These are phyloP conservation scores for Lasiosphaeria miniovina DNA, from an alignment of 495 filamentous ascomycete genomes.

Conservation along the genomic window DNA sequence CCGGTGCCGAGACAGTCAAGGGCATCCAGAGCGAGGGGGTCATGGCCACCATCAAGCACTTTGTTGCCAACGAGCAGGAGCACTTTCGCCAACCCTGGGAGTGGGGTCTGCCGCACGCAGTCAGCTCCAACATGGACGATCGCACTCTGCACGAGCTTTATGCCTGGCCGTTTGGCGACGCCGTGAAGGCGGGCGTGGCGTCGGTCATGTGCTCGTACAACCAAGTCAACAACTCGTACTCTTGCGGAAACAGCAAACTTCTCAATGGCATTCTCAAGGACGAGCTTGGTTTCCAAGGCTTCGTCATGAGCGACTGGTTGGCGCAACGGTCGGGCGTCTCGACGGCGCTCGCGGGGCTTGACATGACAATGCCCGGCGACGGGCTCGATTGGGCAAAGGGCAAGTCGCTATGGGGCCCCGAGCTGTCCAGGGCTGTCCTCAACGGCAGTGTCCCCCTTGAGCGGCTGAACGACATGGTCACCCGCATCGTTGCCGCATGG, in stretches of 20 bases:
- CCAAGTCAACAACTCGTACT: constrained; percentile 85
- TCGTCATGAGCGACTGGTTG: constrained; percentile 91
- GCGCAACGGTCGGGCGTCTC: constrained; percentile 81
- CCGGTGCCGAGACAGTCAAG: constrained; percentile 61
- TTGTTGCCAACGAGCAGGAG: constrained; percentile 74
- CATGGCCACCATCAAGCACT: constrained; percentile 72
- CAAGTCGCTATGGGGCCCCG: constrained; percentile 72
- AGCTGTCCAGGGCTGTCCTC: constrained; percentile 72
- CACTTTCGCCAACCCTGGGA: constrained; percentile 72
- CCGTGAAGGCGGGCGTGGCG: constrained; percentile 80
- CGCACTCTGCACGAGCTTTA: constrained; percentile 81
- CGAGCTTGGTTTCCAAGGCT: constrained; percentile 92
- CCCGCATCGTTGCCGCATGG: constrained; percentile 87
- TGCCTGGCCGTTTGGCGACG: constrained; percentile 86
- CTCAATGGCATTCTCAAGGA: constrained; percentile 93
- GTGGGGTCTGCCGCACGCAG: constrained; percentile 72
- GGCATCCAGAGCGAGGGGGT: constrained; percentile 72
- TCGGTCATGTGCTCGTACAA: constrained; percentile 90
- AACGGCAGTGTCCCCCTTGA: constrained; percentile 82
- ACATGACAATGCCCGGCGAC: constrained; percentile 96
- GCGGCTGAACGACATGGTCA: constrained; percentile 89
- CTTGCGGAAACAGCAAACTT: constrained; percentile 88
- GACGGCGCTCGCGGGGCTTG: constrained; percentile 77
- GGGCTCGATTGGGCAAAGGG: constrained; percentile 74
- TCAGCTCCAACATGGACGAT: constrained; percentile 81